A percentile compares a stretch with the other conserved stretches of the same genome.
Conservation (phyloP, 495 filamentous ascomycete genomes). For the Massariosphaeria phaeospora region DNA sequence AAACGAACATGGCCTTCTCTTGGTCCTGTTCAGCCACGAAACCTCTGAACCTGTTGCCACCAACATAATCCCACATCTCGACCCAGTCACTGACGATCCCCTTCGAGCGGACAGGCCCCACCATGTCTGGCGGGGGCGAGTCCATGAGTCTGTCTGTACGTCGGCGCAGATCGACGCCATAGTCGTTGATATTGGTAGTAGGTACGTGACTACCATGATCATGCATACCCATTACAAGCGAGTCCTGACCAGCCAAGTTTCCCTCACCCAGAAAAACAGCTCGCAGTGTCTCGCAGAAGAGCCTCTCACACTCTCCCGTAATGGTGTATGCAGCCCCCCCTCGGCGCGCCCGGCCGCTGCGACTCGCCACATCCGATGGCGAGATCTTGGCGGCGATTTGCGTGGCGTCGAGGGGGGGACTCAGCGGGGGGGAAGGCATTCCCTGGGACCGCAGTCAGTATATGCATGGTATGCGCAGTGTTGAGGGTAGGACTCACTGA, state of each 20-base stretch:
- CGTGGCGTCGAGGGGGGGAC: conserved; percentile 73
- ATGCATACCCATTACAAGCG: conserved; percentile 64
- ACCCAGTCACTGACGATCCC: conserved; percentile 53
- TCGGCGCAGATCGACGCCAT: conserved; percentile 11
- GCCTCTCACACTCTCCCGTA: conserved; percentile 99
- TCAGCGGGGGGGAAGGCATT: conserved; percentile 68
- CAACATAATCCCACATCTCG: conserved; percentile 85
- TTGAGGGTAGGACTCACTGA: conserved; percentile 42
- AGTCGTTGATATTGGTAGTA: conserved; percentile 13
- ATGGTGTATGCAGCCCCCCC: conserved; percentile 92
- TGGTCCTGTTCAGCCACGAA: conserved; percentile 63
- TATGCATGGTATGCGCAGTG: neutral
- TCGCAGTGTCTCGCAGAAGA: conserved; percentile 93
- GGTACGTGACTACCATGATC: conserved; percentile 13
- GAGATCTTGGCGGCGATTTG: conserved; percentile 48
- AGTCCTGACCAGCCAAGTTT: conserved; percentile 58
- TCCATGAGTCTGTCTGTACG: conserved; percentile 23
- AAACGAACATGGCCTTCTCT: conserved; percentile 76
- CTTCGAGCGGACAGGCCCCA: conserved; percentile 6
- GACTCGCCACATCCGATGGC: conserved; percentile 1
- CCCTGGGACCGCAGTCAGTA: conserved; percentile 40
- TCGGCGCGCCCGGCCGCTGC: conserved; percentile 49
- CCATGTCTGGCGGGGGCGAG: conserved; percentile 30
- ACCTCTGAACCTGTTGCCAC: conserved; percentile 75
- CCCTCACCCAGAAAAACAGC: conserved; percentile 93